A percentile compares a stretch with the other conserved stretches of the same genome.
phyloP scores from a whole-genome alignment of 2,329 filamentous ascomycete species.

The Aureobasidium subglaciale region DNA sequence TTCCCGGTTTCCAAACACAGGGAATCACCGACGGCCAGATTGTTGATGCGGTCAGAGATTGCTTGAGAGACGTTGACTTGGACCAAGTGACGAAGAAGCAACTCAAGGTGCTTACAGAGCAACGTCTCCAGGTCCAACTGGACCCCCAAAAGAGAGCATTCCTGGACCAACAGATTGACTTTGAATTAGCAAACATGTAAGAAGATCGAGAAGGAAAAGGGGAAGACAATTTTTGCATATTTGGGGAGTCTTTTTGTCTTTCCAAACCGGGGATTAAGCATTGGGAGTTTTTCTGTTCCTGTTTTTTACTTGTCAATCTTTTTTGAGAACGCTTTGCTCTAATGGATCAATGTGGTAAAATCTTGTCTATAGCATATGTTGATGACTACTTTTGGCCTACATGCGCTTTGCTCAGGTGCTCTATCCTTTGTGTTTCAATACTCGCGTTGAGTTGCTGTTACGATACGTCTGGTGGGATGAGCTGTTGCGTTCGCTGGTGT shows the following conservation, averaged over 20 bases:
- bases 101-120: constrained; percentile 75
- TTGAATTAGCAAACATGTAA: constrained; percentile 88
- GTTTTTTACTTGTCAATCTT: background rate
- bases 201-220: background rate
- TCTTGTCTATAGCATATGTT: background rate
- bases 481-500: too few species aligned
- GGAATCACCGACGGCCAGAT: constrained; percentile 77
- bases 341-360: background rate
- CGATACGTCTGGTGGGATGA: too few species aligned
- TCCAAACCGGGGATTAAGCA: background rate
- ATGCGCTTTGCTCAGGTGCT: background rate
- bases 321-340: background rate
- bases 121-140: constrained; percentile 84
- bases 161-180: constrained; percentile 88
- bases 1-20: constrained; percentile 50
- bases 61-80: constrained; percentile 80
- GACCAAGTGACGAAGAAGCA: constrained; percentile 99
- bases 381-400: too few species aligned
- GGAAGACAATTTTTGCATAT: background rate
- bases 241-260: background rate
- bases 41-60: constrained; percentile 73
- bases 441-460: too few species aligned
- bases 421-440: too few species aligned
- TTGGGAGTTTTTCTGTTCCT: background rate
- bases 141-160: constrained; percentile 79